Evolutionary conservation across 2,329 filamentous ascomycete species (phyloP), one percentile per base, ranked within the genome.

Genomic region (Colletotrichum tabaci): DNA sequence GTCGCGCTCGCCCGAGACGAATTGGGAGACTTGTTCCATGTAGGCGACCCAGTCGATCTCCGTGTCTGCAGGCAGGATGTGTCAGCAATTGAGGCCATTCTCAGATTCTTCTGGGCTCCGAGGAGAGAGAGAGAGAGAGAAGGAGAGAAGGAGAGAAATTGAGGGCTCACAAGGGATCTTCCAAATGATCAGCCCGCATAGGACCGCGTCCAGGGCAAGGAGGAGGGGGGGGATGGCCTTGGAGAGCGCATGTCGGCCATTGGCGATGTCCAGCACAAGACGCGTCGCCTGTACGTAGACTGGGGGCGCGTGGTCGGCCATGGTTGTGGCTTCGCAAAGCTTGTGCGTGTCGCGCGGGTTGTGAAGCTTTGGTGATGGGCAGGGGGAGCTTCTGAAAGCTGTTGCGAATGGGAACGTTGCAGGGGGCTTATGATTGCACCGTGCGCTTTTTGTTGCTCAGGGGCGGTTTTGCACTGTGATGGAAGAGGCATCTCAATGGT

Each of bases 1-100:
- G 82, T 98, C 92, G 79, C 93, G 91, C 85, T 98, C 95, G 78
- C 96, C 96, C 21, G 89, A 87, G 56, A 95, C 84, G 78, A 93
- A 96, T 76, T 95, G 91, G 50, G 88, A 84, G 55, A 98, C 87
- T 79, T 99, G 96, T 80, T 98, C 89, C 95, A 99, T 98, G 82
- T 99, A 99, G 0, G 96, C 94, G 71, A 88, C 89, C 96, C 96
- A 99, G 83, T 99, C 96, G 78, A 99, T 99, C 82, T 99, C 96
- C 53, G 96, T 99, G 80, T 99, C 96, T 88, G 75, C 53, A 58
- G 55, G 30, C 50, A 38, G 35, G 8, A 1, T 21, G 49, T 21
- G 52, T 66, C 55, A 73, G 66, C 53, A 16, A 16, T 44, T 18
- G 49, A 16, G 35, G 9, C 21, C 46, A 18, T 35, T 50, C 38